Evolutionary conservation across 768 basidiomycete species (phyloP).

Genomic region (Phaeolepiota aurea): DNA sequence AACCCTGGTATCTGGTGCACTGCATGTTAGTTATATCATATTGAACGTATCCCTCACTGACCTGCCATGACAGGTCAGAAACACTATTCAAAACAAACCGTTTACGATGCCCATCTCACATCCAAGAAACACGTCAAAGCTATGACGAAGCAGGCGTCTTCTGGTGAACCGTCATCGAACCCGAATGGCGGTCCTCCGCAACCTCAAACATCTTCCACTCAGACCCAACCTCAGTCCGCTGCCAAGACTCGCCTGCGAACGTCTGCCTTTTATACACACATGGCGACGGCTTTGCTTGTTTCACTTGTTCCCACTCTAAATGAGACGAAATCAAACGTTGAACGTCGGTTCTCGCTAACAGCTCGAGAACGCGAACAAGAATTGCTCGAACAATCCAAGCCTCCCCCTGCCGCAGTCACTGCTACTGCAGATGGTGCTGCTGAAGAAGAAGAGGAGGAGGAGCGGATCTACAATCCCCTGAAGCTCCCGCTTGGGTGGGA

Average conservation of each 20-base stretch:
- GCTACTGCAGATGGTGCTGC: constrained; percentile 34
- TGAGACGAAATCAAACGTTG: constrained; percentile 94
- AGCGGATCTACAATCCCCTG: constrained; percentile 95
- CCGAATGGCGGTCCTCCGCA: constrained; percentile 41
- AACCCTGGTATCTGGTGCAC: constrained; percentile 83
- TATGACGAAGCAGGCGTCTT: constrained; percentile 58
- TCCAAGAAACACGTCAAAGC: constrained; percentile 97
- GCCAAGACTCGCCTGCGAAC: constrained; percentile 46
- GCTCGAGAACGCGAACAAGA: constrained; percentile 97
- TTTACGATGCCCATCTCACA: constrained; percentile 91
- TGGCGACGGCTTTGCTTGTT: constrained; percentile 59
- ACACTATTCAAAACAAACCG: constrained; percentile 92
- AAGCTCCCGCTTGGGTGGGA: constrained; percentile 98
- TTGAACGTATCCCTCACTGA: background rate
- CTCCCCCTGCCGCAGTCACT: constrained; percentile 37
- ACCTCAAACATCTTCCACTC: constrained; percentile 14
- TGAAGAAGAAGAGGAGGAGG: constrained; percentile 89
- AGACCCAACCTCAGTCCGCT: constrained; percentile 22
- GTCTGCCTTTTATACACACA: constrained; percentile 64
- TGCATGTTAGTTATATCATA: constrained; percentile 56
- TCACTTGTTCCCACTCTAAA: constrained; percentile 59
- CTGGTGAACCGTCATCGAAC: constrained; percentile 38
- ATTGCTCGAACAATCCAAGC: constrained; percentile 62
- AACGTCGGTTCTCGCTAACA: constrained; percentile 92
- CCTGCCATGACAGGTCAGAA: constrained; percentile 84